These are phyloP conservation scores for Persicaria tinctoria DNA, from an alignment of 148 eudicot species.

Conservation along the genomic window DNA sequence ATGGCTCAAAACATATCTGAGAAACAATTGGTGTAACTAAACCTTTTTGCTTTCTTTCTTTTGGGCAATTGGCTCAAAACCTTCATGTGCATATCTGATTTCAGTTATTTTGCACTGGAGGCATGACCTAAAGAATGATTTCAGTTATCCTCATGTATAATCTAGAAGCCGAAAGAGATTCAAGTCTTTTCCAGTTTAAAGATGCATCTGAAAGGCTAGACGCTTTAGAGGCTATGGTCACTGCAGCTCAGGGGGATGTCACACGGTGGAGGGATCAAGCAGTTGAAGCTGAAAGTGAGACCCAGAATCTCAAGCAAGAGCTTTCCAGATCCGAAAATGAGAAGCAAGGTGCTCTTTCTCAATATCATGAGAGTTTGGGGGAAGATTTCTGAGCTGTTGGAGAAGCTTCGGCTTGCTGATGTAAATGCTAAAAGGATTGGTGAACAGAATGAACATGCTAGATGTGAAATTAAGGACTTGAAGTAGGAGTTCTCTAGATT, in stretches of 20 bases:
- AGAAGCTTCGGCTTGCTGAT: slow-evolving; percentile 32
- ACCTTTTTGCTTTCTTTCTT: too few relatives aligned
- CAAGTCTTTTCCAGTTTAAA: slow-evolving; percentile 28
- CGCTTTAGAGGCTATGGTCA: slow-evolving; percentile 37
- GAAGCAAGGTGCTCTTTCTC: slow-evolving; percentile 36
- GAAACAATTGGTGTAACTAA: too few relatives aligned
- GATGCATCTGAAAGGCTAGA: slow-evolving; percentile 43
- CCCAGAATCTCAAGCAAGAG: slow-evolving; percentile 39
- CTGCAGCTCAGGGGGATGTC: slow-evolving; percentile 37
- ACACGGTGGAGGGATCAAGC: slow-evolving; percentile 33
- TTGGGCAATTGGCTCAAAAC: too few relatives aligned
- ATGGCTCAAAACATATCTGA: too few relatives aligned
- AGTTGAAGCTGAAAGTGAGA: slow-evolving; percentile 40
- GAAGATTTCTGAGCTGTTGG: slow-evolving; percentile 50
- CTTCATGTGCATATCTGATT: too few relatives aligned
- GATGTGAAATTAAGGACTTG: slow-evolving; percentile 49
- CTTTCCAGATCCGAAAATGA: slow-evolving; percentile 45
- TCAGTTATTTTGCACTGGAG: too few relatives aligned
- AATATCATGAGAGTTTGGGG: slow-evolving; percentile 43
- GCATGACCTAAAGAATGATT: too few relatives aligned
- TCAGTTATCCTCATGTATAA: not conserved
- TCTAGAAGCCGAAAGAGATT: slow-evolving; percentile 60
- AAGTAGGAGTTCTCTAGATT: slow-evolving; percentile 41
- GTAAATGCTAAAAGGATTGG: slow-evolving; percentile 31
- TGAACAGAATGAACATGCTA: slow-evolving; percentile 47